Evolutionary conservation across 2,329 filamentous ascomycete genomes (phyloP).

Genomic region (Cladobotryum protrusum): DNA sequence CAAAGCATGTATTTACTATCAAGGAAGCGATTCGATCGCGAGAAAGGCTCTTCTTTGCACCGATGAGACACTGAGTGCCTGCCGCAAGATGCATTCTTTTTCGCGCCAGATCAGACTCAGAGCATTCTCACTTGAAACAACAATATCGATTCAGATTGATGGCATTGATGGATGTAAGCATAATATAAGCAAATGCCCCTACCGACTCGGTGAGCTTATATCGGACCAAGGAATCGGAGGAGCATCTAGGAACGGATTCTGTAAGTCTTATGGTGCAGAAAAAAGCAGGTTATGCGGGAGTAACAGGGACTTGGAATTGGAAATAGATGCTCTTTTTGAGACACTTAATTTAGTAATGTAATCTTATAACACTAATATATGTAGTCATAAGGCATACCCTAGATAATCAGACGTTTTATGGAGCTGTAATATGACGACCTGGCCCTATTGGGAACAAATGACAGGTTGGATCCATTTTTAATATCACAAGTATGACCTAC

Average conservation of each 20-base stretch:
- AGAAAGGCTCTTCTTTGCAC: slow-evolving; percentile 2
- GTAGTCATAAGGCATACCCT: too few species aligned
- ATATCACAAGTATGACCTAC: too few species aligned
- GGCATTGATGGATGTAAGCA: background rate
- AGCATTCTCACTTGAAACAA: background rate
- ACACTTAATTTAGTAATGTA: too few species aligned
- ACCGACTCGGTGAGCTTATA: slow-evolving; percentile 1
- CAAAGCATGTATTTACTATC: background rate
- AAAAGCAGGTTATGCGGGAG: too few species aligned
- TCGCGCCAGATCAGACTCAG: background rate
- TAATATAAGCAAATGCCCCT: slow-evolving; percentile 8
- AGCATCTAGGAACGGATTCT: background rate
- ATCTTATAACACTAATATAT: too few species aligned
- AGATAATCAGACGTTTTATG: too few species aligned
- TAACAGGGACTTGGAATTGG: too few species aligned
- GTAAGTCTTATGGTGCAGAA: background rate
- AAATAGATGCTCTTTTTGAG: too few species aligned
- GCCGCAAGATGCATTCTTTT: background rate
- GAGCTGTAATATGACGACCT: too few species aligned
- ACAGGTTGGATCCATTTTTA: too few species aligned
- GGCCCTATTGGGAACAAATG: too few species aligned
- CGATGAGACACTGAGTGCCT: background rate
- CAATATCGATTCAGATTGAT: background rate
- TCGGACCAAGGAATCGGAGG: background rate
- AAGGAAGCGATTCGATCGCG: background rate